These are phyloP conservation scores for Lachancea mirantina DNA, from an alignment of 805 yeast species.

Conservation along the genomic window DNA sequence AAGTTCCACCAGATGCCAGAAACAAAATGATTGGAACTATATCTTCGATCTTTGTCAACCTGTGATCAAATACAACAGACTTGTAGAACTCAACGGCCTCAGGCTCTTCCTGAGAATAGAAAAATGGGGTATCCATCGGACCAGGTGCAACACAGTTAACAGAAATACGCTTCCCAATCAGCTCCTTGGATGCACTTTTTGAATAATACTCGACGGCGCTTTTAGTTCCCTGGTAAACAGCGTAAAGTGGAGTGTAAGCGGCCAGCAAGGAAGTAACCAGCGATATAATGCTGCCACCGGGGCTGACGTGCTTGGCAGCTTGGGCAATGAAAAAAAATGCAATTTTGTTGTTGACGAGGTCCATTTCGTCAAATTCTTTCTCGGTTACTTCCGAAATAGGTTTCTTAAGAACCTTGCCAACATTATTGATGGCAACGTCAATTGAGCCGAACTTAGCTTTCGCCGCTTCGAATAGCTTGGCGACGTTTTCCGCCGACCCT, in stretches of 20 bases:
- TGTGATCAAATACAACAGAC: slow-evolving; percentile 39
- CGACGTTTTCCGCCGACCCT: slow-evolving; percentile 36
- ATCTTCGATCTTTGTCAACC: slow-evolving; percentile 52
- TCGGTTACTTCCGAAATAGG: slow-evolving; percentile 45
- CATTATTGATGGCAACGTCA: slow-evolving; percentile 61
- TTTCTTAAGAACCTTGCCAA: slow-evolving; percentile 61
- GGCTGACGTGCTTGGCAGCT: slow-evolving; percentile 44
- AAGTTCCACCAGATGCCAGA: slow-evolving; percentile 56
- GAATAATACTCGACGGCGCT: slow-evolving; percentile 48
- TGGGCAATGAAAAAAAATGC: slow-evolving; percentile 57
- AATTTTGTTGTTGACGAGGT: slow-evolving; percentile 46
- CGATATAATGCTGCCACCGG: slow-evolving; percentile 49
- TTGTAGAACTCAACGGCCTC: slow-evolving; percentile 50
- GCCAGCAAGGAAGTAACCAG: slow-evolving; percentile 59
- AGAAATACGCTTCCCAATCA: slow-evolving; percentile 38
- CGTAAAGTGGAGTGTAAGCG: slow-evolving; percentile 51
- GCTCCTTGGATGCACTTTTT: slow-evolving; percentile 50
- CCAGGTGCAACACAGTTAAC: slow-evolving; percentile 58
- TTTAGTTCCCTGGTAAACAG: slow-evolving; percentile 51
- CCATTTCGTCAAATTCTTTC: slow-evolving; percentile 50
- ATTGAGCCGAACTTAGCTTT: slow-evolving; percentile 40
- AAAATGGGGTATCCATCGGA: slow-evolving; percentile 61
- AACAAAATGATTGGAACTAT: slow-evolving; percentile 58
- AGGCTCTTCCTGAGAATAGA: slow-evolving; percentile 52
- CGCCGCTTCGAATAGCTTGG: slow-evolving; percentile 41